phyloP scores from a whole-genome alignment of 73 alveolate genomes.

The Urostyla sp. region DNA sequence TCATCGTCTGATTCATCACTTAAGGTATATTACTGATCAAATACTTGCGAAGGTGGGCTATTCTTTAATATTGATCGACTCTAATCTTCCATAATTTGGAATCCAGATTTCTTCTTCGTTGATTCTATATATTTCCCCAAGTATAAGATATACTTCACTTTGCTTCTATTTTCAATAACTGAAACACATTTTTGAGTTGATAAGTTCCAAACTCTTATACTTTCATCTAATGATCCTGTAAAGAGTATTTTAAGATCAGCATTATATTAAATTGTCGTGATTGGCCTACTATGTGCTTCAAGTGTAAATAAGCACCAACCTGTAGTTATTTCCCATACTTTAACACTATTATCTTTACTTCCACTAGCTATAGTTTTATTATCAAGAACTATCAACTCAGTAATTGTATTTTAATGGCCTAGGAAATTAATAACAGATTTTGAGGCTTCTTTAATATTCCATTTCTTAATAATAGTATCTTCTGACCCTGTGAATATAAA shows the following conservation, averaged over 20 bases:
- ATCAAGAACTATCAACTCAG: background rate
- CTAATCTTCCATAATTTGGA: background rate
- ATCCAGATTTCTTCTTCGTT: background rate
- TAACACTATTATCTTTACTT: constrained; percentile 22
- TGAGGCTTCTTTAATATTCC: constrained; percentile 10
- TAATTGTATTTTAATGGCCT: constrained; percentile 36
- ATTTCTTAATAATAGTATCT: constrained; percentile 30
- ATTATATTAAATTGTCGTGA: background rate
- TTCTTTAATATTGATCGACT: background rate
- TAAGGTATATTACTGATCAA: too few relatives aligned
- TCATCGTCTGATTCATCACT: constrained; percentile 54
- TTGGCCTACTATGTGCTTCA: constrained; percentile 38
- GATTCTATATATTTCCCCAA: background rate
- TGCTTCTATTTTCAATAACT: constrained; percentile 35
- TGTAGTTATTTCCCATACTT: constrained; percentile 51
- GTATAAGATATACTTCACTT: constrained; percentile 10
- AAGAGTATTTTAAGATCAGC: background rate
- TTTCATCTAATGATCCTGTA: constrained; percentile 30
- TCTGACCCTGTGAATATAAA: constrained; percentile 27
- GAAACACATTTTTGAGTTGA: constrained; percentile 4
- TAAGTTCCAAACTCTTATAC: constrained; percentile 37
- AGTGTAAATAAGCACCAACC: constrained; percentile 26
- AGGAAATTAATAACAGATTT: constrained; percentile 6
- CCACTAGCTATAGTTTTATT: constrained; percentile 32
- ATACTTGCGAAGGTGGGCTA: too few relatives aligned